Conservation (phyloP, 1,139 yeast species). For the Suhomyces panamericanus region DNA sequence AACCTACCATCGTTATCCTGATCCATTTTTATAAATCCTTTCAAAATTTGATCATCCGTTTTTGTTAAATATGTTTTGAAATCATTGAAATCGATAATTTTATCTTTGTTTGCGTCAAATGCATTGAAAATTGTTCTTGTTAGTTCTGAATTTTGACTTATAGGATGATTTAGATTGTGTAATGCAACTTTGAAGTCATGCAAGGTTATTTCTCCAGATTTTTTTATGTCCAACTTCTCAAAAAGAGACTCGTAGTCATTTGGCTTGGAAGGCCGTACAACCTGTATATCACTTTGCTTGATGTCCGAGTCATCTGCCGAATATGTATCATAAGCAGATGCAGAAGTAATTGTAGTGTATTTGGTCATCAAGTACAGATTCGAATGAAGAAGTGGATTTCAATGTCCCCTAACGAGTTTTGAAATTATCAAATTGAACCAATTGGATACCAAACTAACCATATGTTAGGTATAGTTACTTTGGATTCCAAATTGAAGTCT, state of each 20-base stretch:
- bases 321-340: conserved; percentile 12
- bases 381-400: neutral
- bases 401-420: too few species aligned
- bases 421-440: too few species aligned
- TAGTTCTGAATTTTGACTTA: conserved; percentile 63
- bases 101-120: conserved; percentile 59
- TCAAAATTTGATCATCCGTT: conserved; percentile 69
- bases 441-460: too few species aligned
- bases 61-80: conserved; percentile 58
- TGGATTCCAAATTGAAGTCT: neutral
- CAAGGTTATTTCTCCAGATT: conserved; percentile 57
- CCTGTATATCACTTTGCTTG: neutral
- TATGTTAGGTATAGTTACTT: too few species aligned
- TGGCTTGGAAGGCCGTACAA: conserved; percentile 15
- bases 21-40: conserved; percentile 72
- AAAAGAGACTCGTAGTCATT: conserved; percentile 32
- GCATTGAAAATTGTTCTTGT: conserved; percentile 54
- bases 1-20: conserved; percentile 74
- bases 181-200: conserved; percentile 58
- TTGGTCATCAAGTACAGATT: conserved; percentile 5
- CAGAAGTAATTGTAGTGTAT: conserved; percentile 13
- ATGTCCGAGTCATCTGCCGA: neutral
- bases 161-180: conserved; percentile 58
- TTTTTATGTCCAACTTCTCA: conserved; percentile 50
- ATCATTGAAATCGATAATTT: conserved; percentile 57